Evolutionary conservation across 306 rosid genomes (phyloP), one percentile per base, ranked within the genome.

Genomic region (Cicer judaicum): DNA sequence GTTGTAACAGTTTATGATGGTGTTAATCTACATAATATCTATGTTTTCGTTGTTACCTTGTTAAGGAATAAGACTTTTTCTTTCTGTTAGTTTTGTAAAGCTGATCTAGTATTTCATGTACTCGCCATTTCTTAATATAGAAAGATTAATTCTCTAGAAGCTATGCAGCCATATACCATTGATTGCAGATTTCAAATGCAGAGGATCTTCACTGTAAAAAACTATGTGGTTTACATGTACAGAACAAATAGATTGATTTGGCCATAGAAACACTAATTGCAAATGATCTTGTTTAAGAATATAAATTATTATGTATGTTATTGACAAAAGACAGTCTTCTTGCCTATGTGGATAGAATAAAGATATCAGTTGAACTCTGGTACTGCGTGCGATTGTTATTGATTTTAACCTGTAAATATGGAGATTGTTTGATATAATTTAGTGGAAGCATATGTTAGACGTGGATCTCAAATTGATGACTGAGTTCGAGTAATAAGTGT

Each of bases 101-200:
- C 80, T 41, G 66, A 50, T 74, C 64, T 57, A 50, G 70, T 52
- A 64, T 64, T 24, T 82, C 69, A 6, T 77, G 80, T 82, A 76
- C 76, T 81, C 29, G 56, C 79, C 62, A 84, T 85, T 84, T 81
- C 85, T 62, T 79, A 18, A 50, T 29, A 63, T 80, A 7, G 71
- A 72, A 68, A 39, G 18, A 79, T 78, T 64, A 41, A 39, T 78
- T 73, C 72, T 77, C 75, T 77, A 53, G 62, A 64, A 80, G 42
- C 52, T 75, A 55, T 49, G 53, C 46, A 64, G 46, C 65, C 38
- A 21, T 39, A 49, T 44, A 19, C 43, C 64, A 48, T 52, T 50
- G 61, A 16, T 1, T 18, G 8, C 7, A 64, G 43, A 59, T 61
- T 19, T 65, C 53, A 64, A 10, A 21, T 64, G 15, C 40, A 21